Percentiles rank a stretch among this genome's conserved stretches.
phyloP scores from a whole-genome alignment of 148 eudicot species.

The Rhododendron ferrugineum region DNA sequence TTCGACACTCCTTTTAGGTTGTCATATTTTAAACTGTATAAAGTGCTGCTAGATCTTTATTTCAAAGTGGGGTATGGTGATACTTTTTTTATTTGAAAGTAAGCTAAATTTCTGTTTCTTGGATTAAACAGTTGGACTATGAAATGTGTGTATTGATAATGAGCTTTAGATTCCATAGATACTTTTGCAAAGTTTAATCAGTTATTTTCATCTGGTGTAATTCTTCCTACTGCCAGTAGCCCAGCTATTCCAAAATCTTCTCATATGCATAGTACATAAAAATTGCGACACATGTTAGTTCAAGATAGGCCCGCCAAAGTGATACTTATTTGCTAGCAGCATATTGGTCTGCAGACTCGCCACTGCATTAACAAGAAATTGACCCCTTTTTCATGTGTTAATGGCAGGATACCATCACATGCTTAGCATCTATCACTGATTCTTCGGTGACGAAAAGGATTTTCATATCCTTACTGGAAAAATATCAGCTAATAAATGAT shows the following conservation, averaged over 20 bases:
- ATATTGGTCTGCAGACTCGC: not conserved
- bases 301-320: not conserved
- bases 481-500: slow-evolving; percentile 36
- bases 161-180: not conserved
- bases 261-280: not conserved
- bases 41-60: not conserved
- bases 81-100: not conserved
- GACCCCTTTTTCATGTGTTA: not conserved
- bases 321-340: not conserved
- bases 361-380: not conserved
- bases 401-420: slow-evolving; percentile 62
- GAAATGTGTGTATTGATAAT: not conserved
- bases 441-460: slow-evolving; percentile 45
- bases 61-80: not conserved
- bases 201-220: not conserved
- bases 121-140: not conserved
- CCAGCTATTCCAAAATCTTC: not conserved
- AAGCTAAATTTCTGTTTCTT: not conserved
- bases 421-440: slow-evolving; percentile 60
- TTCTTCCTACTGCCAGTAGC: not conserved
- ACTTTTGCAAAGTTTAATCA: not conserved
- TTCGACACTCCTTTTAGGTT: not conserved
- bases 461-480: slow-evolving; percentile 51
- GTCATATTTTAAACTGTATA: not conserved
- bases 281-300: not conserved